Percentiles rank a stretch among this genome's conserved stretches.
phyloP scores from a whole-genome alignment of 805 yeast species.

The Teunomyces kruisii region DNA sequence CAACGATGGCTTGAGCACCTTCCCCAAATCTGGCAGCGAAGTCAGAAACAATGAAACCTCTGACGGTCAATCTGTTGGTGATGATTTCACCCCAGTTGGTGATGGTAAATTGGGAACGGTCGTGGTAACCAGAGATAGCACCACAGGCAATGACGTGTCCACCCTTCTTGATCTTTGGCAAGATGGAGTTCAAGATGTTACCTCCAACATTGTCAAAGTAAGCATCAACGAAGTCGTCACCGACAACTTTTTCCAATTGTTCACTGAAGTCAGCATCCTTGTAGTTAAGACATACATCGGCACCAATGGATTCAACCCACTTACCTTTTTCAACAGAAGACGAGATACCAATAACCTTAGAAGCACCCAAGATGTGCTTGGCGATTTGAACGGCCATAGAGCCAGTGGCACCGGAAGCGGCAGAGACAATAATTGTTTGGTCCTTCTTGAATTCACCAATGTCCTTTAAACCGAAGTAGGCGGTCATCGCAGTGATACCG shows the following conservation, averaged over 20 bases:
- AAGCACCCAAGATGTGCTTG: conserved; percentile 49
- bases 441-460: conserved; percentile 45
- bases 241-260: conserved; percentile 32
- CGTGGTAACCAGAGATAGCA: conserved; percentile 58
- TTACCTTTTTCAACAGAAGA: conserved; percentile 57
- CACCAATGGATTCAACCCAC: conserved; percentile 54
- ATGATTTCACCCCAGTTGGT: conserved; percentile 45
- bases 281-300: conserved; percentile 56
- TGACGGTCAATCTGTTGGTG: conserved; percentile 48
- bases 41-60: conserved; percentile 56
- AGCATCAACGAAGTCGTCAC: conserved; percentile 49
- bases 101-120: conserved; percentile 33
- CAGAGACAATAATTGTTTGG: conserved; percentile 54
- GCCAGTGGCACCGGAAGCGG: conserved; percentile 74
- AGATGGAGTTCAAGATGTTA: conserved; percentile 47
- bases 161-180: conserved; percentile 33
- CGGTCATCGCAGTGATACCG: conserved; percentile 62
- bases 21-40: conserved; percentile 34
- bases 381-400: conserved; percentile 58
- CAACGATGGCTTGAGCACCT: conserved; percentile 34
- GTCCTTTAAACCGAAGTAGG: conserved; percentile 53
- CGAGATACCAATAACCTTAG: conserved; percentile 60
- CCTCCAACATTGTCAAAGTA: conserved; percentile 71
- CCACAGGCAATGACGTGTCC: conserved; percentile 61
- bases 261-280: conserved; percentile 33